Conservation (phyloP, 2,329 filamentous ascomycete species). For the Aureobasidium melanogenum region DNA sequence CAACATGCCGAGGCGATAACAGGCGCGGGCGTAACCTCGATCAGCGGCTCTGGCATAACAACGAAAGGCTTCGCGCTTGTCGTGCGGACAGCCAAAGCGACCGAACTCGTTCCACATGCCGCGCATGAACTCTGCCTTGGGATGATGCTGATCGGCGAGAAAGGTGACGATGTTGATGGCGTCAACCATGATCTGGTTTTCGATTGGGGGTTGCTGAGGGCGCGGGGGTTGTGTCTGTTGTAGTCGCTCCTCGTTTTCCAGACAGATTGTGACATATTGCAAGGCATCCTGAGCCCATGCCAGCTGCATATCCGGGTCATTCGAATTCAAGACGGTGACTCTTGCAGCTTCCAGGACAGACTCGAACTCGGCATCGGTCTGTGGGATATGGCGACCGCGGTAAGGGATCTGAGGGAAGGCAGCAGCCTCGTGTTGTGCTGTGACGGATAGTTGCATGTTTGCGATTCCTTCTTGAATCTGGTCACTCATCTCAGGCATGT, state of each 20-base stretch:
- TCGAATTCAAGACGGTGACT: slow-evolving; percentile 76
- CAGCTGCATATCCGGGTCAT: slow-evolving; percentile 92
- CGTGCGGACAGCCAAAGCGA: slow-evolving; percentile 80
- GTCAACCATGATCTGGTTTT: slow-evolving; percentile 80
- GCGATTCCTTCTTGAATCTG: slow-evolving; percentile 94
- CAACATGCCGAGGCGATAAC: slow-evolving; percentile 97
- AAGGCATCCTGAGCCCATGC: slow-evolving; percentile 93
- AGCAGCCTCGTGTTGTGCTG: slow-evolving; percentile 17
- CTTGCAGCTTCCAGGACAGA: slow-evolving; percentile 78
- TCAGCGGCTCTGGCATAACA: slow-evolving; percentile 81
- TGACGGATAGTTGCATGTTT: slow-evolving; percentile 57
- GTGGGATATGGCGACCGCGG: slow-evolving; percentile 78
- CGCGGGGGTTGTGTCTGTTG: slow-evolving; percentile 43
- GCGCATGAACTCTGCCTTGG: slow-evolving; percentile 86
- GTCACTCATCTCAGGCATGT: slow-evolving; percentile 91
- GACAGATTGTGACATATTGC: slow-evolving; percentile 75
- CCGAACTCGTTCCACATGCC: slow-evolving; percentile 98
- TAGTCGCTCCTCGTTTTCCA: slow-evolving; percentile 66
- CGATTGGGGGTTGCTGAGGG: slow-evolving; percentile 71
- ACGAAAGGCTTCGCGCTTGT: slow-evolving; percentile 89
- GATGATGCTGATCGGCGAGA: slow-evolving; percentile 82
- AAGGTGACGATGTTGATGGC: slow-evolving; percentile 88
- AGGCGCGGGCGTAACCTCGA: slow-evolving; percentile 75
- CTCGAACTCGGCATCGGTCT: slow-evolving; percentile 90
- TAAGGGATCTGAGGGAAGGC: slow-evolving; percentile 71